Conservation (phyloP, 495 filamentous ascomycete species). For the Hamigera avellanea region DNA sequence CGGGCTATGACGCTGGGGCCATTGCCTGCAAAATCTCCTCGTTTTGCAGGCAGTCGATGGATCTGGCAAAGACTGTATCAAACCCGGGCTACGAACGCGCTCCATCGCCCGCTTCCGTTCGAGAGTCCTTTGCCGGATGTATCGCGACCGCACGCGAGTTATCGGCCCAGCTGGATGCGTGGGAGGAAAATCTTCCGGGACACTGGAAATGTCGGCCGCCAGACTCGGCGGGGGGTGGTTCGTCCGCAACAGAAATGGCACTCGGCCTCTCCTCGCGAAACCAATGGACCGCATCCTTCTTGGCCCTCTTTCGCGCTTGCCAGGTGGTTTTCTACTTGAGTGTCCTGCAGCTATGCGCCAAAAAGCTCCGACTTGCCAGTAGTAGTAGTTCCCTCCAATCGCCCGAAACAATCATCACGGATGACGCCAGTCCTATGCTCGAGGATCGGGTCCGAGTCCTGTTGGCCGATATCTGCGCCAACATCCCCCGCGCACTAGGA, state of each 20-base stretch:
- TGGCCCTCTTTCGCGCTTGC: not conserved
- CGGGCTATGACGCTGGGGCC: not conserved
- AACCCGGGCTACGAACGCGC: not conserved
- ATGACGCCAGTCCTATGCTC: too few species aligned
- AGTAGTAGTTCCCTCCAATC: not conserved
- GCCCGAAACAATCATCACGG: not conserved
- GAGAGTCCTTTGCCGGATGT: not conserved
- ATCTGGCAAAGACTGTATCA: not conserved
- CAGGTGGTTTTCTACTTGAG: not conserved
- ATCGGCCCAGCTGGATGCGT: not conserved
- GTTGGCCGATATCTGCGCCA: not conserved
- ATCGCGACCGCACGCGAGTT: not conserved
- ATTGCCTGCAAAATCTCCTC: not conserved
- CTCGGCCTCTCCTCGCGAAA: not conserved
- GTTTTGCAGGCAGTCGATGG: not conserved
- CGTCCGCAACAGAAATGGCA: not conserved
- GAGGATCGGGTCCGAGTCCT: not conserved
- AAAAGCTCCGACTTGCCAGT: not conserved
- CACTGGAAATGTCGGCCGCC: not conserved
- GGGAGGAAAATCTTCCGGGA: not conserved
- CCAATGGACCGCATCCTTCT: not conserved
- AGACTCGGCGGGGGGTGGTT: not conserved
- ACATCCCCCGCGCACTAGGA: not conserved
- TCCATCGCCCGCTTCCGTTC: not conserved
- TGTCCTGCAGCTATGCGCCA: not conserved